A percentile compares a stretch with the other conserved stretches of the same genome.
Conservation (phyloP, 306 rosid species). For the Dalbergia cochinchinensis region DNA sequence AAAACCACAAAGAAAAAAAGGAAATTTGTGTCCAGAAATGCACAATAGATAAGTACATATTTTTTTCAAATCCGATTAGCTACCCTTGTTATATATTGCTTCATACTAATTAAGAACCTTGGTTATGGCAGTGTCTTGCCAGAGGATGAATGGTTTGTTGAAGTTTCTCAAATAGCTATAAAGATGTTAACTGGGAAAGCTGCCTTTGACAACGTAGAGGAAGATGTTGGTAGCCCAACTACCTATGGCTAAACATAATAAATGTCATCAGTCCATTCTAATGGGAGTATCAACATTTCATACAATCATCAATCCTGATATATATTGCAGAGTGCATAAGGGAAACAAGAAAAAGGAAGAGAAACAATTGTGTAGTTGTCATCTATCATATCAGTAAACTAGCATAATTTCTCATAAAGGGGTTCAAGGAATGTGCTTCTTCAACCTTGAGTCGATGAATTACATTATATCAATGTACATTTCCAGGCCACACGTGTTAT, state of each 20-base stretch:
- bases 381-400: neutral
- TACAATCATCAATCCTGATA: conserved; percentile 30
- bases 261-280: conserved; percentile 58
- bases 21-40: neutral
- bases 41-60: neutral
- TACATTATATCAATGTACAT: conserved; percentile 10
- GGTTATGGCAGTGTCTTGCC: conserved; percentile 71
- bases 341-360: neutral
- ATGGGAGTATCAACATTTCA: conserved; percentile 55
- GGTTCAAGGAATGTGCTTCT: conserved; percentile 32
- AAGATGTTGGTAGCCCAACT: conserved; percentile 72
- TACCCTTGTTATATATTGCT: conserved; percentile 6
- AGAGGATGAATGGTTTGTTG: conserved; percentile 95
- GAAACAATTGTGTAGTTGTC: too few species aligned
- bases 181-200: conserved; percentile 82
- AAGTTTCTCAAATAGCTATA: conserved; percentile 82
- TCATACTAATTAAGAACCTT: conserved; percentile 25
- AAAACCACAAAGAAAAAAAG: neutral
- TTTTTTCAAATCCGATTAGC: neutral
- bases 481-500: conserved; percentile 7
- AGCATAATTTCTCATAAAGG: conserved; percentile 8
- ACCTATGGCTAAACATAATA: conserved; percentile 58
- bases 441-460: conserved; percentile 38
- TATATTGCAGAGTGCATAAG: conserved; percentile 15
- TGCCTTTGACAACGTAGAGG: conserved; percentile 62